Conservation (phyloP, 2,329 filamentous ascomycete species). For the Alternaria longipes region DNA sequence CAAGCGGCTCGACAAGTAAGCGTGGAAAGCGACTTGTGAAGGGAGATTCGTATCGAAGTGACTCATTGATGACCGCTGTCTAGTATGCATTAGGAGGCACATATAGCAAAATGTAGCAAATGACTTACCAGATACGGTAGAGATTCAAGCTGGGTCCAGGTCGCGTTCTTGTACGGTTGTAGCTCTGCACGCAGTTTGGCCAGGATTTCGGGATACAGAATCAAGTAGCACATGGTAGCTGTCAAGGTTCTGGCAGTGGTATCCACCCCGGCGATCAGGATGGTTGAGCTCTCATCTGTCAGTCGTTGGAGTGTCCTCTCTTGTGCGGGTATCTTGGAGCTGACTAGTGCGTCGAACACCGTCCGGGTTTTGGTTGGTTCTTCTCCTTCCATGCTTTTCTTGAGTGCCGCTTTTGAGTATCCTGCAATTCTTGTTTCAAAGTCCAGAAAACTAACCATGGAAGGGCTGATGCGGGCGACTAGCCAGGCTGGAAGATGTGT, state of each 20-base stretch:
- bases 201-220: slow-evolving; percentile 14
- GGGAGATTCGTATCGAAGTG: slow-evolving; percentile 18
- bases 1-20: slow-evolving; percentile 27
- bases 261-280: slow-evolving; percentile 45
- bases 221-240: slow-evolving; percentile 14
- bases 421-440: background rate
- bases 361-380: background rate
- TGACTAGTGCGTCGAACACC: slow-evolving; percentile 18
- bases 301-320: slow-evolving; percentile 43
- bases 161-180: background rate
- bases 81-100: background rate
- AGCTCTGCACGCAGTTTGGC: slow-evolving; percentile 4
- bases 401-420: background rate
- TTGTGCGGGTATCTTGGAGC: slow-evolving; percentile 16
- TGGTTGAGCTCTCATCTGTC: slow-evolving; percentile 38
- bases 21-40: slow-evolving; percentile 27
- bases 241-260: slow-evolving; percentile 41
- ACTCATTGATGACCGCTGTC: slow-evolving; percentile 22
- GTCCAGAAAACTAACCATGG: background rate
- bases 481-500: background rate
- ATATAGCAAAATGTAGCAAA: background rate
- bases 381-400: background rate
- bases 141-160: slow-evolving; percentile 16
- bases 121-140: slow-evolving; percentile 23
- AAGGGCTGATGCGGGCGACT: background rate